phyloP scores from a whole-genome alignment of 768 basidiomycete genomes.

The Imleria badia region DNA sequence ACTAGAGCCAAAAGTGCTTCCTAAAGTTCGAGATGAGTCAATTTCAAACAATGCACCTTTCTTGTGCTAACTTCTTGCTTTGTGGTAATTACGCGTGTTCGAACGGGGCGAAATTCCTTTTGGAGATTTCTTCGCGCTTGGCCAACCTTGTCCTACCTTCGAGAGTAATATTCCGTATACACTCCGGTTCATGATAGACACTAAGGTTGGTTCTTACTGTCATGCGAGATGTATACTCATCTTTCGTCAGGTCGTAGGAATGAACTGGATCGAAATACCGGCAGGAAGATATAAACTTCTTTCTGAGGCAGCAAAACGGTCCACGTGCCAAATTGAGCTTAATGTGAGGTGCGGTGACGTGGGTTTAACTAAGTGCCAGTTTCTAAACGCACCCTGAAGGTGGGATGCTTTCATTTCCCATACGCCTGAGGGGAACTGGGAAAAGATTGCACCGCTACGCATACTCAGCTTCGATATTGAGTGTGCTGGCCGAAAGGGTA shows the following conservation, averaged over 20 bases:
- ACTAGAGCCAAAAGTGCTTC: constrained; percentile 68
- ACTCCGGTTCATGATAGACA: constrained; percentile 97
- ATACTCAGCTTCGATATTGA: constrained; percentile 99
- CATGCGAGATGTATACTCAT: background rate
- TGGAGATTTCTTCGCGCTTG: constrained; percentile 53
- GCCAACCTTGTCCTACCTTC: constrained; percentile 61
- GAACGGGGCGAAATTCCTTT: constrained; percentile 75
- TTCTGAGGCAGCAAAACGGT: constrained; percentile 57
- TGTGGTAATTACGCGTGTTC: constrained; percentile 52
- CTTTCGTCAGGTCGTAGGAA: constrained; percentile 76
- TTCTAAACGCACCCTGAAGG: constrained; percentile 39
- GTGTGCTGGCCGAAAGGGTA: constrained; percentile 95
- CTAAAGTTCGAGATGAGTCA: constrained; percentile 90
- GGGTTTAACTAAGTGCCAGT: background rate
- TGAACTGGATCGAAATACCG: constrained; percentile 98
- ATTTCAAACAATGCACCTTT: background rate
- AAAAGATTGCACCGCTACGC: constrained; percentile 86
- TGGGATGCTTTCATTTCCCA: constrained; percentile 88
- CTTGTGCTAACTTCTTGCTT: constrained; percentile 14
- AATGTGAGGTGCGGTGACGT: constrained; percentile 56
- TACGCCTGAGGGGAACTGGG: constrained; percentile 89
- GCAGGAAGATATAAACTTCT: constrained; percentile 75
- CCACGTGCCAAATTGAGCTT: constrained; percentile 89
- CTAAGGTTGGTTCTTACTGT: constrained; percentile 55
- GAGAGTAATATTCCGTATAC: constrained; percentile 94